Base-by-base conservation (phyloP, 345 rosid species). In the Pistacia atlantica region DNA sequence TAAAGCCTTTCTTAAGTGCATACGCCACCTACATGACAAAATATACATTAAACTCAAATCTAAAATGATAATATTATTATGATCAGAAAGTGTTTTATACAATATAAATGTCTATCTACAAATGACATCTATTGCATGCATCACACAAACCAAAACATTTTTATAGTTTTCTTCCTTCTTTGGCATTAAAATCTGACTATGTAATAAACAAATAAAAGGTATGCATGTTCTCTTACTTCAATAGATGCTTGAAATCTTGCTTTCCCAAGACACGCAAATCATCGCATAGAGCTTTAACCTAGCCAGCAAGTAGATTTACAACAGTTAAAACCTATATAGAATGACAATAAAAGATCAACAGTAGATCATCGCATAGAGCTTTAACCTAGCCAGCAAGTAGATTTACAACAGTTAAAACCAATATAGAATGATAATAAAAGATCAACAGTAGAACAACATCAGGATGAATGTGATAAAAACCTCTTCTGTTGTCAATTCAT, bases 221-320 rank as follows among this genome's bases (percentile, higher is more conserved):
- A 5, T 12, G 8, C 42, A 4, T 18, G 8, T 22, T 68, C 69
- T 60, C 98, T 86, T 90, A 96, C 99, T 93, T 96, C 79, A 93
- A 55, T 65, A 92, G 85, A 82, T 90, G 75, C 88, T 96, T 96
- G 88, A 96, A 96, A 81, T 96, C 97, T 83, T 92, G 93, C 90
- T 93, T 93, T 71, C 97, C 97, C 81, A 93, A 78, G 72, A 96
- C 98, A 76, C 89, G 84, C 79, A 96, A 87, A 88, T 96, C 98
- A 59, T 91, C 97, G 75, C 99, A 96, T 45, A 93, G 92, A 73
- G 81, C 76, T 86, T 92, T 93, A 58, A 93, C 86, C 99, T 96
- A 80, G 55, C 35, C 65, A 80, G 35, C 56, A 67, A 65, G 71
- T 31, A 78, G 69, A 71, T 73, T 42, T 25, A 70, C 57, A 55